Evolutionary conservation across 352 stramenopile genomes (phyloP).

Genomic region (Pythium biforme): DNA sequence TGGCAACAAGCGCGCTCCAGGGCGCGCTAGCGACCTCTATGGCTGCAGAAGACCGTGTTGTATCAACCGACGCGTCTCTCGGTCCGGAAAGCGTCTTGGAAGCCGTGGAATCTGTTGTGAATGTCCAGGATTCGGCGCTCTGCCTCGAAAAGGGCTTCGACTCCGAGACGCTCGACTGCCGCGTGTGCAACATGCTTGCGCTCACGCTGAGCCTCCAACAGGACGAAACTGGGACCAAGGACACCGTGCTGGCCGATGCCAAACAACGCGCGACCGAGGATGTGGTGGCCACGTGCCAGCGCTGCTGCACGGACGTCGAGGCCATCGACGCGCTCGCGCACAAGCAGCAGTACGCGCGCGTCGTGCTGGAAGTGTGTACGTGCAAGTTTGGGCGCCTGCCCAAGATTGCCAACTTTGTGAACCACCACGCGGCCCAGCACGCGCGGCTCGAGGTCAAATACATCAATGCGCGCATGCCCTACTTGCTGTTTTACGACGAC

Average conservation of each 20-base stretch:
- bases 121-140: slow-evolving; percentile 13
- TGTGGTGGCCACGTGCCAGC: slow-evolving; percentile 31
- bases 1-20: slow-evolving; percentile 7
- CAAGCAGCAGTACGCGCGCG: slow-evolving; percentile 37
- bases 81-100: slow-evolving; percentile 10
- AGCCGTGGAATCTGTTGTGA: neutral
- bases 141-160: slow-evolving; percentile 58
- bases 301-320: slow-evolving; percentile 53
- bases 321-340: slow-evolving; percentile 34
- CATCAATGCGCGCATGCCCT: slow-evolving; percentile 42
- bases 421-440: slow-evolving; percentile 44
- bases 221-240: neutral
- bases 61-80: slow-evolving; percentile 4
- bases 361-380: slow-evolving; percentile 52
- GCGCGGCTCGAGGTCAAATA: slow-evolving; percentile 54
- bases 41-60: slow-evolving; percentile 1
- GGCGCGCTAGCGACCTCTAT: neutral
- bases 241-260: slow-evolving; percentile 13
- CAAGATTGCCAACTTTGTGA: slow-evolving; percentile 68
- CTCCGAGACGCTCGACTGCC: slow-evolving; percentile 54
- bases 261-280: slow-evolving; percentile 19
- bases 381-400: slow-evolving; percentile 58
- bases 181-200: slow-evolving; percentile 48
- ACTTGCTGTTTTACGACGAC: slow-evolving; percentile 66
- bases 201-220: slow-evolving; percentile 31